Base-by-base conservation (phyloP, 805 yeast species). In the Zygotorulaspora chibaensis region DNA sequence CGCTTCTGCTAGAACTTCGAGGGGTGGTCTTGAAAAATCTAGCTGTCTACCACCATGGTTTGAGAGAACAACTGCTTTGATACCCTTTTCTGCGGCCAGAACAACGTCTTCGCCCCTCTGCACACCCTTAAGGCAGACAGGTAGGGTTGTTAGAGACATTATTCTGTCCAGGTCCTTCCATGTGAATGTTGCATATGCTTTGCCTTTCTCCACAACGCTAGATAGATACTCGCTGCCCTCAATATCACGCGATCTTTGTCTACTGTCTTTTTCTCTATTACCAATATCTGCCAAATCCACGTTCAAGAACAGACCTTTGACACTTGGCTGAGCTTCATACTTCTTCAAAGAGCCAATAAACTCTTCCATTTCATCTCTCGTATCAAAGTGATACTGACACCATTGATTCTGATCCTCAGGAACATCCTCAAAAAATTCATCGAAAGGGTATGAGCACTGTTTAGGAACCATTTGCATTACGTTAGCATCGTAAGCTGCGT, bases 21-120 rank as follows among this genome's bases (percentile, higher is more conserved):
- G 67, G 1, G 86, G 78, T 0, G 88, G 77, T 52, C 73, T 71
- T 0, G 83, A 72, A 36, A 72, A 78, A 52, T 84, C 89, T 44
- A 84, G 65, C 51, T 82, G 86, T 44, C 89, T 69, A 9, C 89
- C 90, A 16, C 89, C 90, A 61, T 84, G 88, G 57, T 84, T 84
- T 10, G 88, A 81, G 12, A 84, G 68, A 37, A 83, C 73, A 20
- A 81, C 77, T 7, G 87, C 90, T 34, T 75, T 75, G 30, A 79
- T 75, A 0, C 84, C 84, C 45, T 74, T 65, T 43, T 76, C 75
- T 4, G 77, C 74, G 6, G 89, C 87, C 40, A 66, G 59, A 12
- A 80, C 65, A 1, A 82, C 77, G 58, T 84, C 90, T 51, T 81
- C 87, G 12, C 77, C 78, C 7, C 83, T 69, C 60, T 82, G 85